Evolutionary conservation across 177 flowering plant species (phyloP).

Genomic region (Vitis hybrid): DNA sequence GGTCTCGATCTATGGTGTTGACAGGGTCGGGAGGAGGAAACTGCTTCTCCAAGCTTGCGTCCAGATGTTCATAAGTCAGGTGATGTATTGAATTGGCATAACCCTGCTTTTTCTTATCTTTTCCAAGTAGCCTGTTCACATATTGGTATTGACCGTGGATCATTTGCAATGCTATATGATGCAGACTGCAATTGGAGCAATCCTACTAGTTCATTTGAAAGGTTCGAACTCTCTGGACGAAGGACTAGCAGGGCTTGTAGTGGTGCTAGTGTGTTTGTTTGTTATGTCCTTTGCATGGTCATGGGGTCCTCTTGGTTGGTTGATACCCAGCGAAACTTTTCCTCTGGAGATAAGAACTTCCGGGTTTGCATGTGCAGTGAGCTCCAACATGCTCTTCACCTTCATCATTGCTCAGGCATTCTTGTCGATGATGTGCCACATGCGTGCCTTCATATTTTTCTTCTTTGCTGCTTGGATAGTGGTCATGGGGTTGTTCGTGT

Average conservation of each 20-base stretch:
- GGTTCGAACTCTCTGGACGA: constrained; percentile 9
- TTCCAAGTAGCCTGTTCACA: background rate
- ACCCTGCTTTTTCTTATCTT: background rate
- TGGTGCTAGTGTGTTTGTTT: constrained; percentile 34
- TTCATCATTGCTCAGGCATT: constrained; percentile 63
- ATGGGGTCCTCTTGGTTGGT: constrained; percentile 61
- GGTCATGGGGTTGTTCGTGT: constrained; percentile 43
- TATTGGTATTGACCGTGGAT: background rate
- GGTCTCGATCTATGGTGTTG: constrained; percentile 44
- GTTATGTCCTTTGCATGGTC: constrained; percentile 51
- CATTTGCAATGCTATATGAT: background rate
- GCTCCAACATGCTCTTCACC: constrained; percentile 61
- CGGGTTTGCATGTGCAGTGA: constrained; percentile 51
- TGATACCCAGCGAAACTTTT: constrained; percentile 51
- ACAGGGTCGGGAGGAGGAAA: constrained; percentile 40
- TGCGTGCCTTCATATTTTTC: constrained; percentile 48
- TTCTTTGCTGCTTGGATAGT: constrained; percentile 59
- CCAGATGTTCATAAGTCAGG: constrained; percentile 67
- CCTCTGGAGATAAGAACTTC: constrained; percentile 54
- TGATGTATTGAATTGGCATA: background rate
- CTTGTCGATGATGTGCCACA: constrained; percentile 59
- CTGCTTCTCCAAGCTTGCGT: constrained; percentile 49
- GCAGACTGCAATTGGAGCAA: constrained; percentile 29
- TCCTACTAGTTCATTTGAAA: constrained; percentile 21
- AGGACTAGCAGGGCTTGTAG: constrained; percentile 25